Conservation (phyloP, 306 rosid genomes). For the Aeschynomene evenia region DNA sequence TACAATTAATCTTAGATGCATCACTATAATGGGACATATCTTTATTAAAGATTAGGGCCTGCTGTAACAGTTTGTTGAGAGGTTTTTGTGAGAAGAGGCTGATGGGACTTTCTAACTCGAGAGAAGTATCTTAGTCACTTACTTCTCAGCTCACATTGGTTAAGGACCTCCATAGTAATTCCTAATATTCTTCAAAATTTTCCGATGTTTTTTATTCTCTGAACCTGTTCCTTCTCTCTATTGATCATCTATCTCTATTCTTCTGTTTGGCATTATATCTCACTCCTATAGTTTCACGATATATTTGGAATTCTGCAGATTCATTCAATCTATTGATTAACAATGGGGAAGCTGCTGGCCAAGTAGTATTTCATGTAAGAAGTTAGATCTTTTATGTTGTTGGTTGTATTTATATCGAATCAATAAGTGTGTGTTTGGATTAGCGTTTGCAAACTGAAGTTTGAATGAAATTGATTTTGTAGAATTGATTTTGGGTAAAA, state of each 20-base stretch:
- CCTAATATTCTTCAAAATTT: background rate
- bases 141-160: background rate
- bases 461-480: too few species aligned
- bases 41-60: too few species aligned
- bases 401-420: background rate
- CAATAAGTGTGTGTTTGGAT: too few species aligned
- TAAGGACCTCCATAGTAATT: background rate
- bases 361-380: constrained; percentile 96
- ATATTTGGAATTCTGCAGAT: constrained; percentile 58
- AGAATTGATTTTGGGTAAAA: too few species aligned
- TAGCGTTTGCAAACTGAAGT: too few species aligned
- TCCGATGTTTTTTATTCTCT: too few species aligned
- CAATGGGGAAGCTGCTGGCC: constrained; percentile 91
- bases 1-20: too few species aligned
- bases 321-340: constrained; percentile 90
- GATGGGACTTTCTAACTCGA: too few species aligned
- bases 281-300: constrained; percentile 4
- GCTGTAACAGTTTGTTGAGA: too few species aligned
- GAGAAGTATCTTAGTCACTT: too few species aligned
- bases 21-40: too few species aligned
- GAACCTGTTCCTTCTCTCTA: background rate
- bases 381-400: constrained; percentile 1
- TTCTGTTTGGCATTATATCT: constrained; percentile 14
- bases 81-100: too few species aligned
- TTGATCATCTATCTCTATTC: constrained; percentile 8